Conservation (phyloP, 139 green algal genomes). For the Asterochloris erici region DNA sequence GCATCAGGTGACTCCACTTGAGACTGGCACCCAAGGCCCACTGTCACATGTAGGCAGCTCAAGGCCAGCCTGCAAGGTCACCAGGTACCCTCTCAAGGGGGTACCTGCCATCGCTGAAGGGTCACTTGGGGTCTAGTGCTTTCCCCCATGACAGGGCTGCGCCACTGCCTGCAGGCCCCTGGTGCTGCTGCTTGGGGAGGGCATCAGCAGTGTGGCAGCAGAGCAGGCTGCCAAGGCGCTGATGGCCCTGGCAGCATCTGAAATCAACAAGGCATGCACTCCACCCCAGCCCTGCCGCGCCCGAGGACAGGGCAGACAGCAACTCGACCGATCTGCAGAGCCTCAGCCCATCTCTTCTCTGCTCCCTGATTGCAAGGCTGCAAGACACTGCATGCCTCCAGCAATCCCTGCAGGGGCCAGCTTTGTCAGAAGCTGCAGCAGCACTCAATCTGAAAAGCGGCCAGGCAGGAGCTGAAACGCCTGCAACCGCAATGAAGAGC, state of each 20-base stretch:
- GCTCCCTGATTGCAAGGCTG: neutral
- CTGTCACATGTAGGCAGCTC: too few species aligned
- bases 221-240: conserved; percentile 14
- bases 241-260: conserved; percentile 12
- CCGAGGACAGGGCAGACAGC: neutral
- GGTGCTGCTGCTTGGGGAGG: conserved; percentile 3
- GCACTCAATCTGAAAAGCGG: neutral
- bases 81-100: too few species aligned
- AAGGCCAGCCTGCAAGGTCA: too few species aligned
- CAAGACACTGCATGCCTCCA: neutral
- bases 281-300: neutral
- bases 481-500: neutral
- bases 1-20: neutral
- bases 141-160: too few species aligned
- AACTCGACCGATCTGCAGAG: too few species aligned
- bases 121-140: too few species aligned
- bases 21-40: too few species aligned
- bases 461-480: neutral
- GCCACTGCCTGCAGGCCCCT: neutral
- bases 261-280: conserved; percentile 10
- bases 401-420: neutral
- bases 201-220: conserved; percentile 1
- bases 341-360: neutral
- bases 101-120: too few species aligned
- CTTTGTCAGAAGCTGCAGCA: neutral